phyloP scores from a whole-genome alignment of 805 yeast species.

The Wickerhamiella vanderwaltii region DNA sequence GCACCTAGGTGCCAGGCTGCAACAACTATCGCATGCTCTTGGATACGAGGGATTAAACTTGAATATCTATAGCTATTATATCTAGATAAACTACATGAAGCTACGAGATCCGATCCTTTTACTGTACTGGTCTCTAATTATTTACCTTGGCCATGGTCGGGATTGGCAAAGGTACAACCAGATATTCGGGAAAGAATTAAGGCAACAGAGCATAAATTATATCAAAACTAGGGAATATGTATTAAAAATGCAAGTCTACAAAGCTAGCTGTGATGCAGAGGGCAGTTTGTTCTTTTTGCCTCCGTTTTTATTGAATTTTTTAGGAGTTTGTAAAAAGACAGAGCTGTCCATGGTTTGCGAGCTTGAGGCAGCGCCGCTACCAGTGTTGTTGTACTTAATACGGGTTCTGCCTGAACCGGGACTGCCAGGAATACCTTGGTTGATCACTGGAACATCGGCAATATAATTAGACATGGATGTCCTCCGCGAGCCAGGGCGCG shows the following conservation, averaged over 20 bases:
- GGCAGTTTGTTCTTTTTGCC: constrained; percentile 3
- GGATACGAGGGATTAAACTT: too few relatives aligned
- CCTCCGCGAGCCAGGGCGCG: constrained; percentile 1
- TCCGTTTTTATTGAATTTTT: constrained; percentile 9
- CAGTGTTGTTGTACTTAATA: not conserved
- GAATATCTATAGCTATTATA: too few relatives aligned
- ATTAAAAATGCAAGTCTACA: too few relatives aligned
- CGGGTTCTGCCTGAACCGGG: not conserved
- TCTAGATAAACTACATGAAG: too few relatives aligned
- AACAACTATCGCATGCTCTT: too few relatives aligned
- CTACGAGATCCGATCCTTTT: too few relatives aligned
- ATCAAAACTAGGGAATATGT: too few relatives aligned
- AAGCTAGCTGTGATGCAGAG: constrained; percentile 6
- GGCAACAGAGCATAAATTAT: too few relatives aligned
- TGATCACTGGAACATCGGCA: constrained; percentile 4
- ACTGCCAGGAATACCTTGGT: constrained; percentile 3
- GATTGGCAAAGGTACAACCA: too few relatives aligned
- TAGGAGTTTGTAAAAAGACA: constrained; percentile 6
- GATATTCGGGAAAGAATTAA: too few relatives aligned
- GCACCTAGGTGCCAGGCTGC: too few relatives aligned
- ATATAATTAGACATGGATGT: constrained; percentile 5
- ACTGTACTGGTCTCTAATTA: too few relatives aligned
- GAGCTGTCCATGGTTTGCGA: constrained; percentile 6
- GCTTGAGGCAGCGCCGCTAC: not conserved
- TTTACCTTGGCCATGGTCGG: not conserved